Evolutionary conservation across 768 basidiomycete genomes (phyloP).

Genomic region (Pulveroboletus frians): DNA sequence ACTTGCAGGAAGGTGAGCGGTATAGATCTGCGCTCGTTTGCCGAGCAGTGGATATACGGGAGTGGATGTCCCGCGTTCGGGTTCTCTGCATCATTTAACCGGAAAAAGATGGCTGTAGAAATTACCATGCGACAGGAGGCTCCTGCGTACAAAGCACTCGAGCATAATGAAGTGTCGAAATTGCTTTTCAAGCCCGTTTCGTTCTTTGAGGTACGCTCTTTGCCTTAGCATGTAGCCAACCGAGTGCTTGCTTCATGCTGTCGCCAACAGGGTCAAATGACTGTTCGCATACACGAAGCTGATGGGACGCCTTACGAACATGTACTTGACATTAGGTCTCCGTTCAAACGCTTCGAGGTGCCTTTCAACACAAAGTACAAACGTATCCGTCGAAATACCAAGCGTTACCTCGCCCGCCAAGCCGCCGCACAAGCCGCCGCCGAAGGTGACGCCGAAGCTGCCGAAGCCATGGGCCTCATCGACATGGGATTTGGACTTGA

Average conservation of each 20-base stretch:
- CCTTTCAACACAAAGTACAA: constrained; percentile 99
- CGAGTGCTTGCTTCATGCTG: constrained; percentile 5
- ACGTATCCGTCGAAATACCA: constrained; percentile 91
- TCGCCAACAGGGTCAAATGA: constrained; percentile 80
- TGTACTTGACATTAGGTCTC: constrained; percentile 82
- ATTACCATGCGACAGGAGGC: constrained; percentile 89
- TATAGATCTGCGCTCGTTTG: constrained; percentile 83
- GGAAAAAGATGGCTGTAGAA: constrained; percentile 98
- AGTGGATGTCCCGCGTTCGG: constrained; percentile 92
- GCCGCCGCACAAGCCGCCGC: constrained; percentile 91
- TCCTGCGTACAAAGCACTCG: constrained; percentile 63
- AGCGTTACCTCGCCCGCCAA: constrained; percentile 90
- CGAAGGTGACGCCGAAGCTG: constrained; percentile 86
- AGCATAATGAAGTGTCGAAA: constrained; percentile 64
- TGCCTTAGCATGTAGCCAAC: neutral
- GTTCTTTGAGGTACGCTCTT: constrained; percentile 72
- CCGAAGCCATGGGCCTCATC: constrained; percentile 89
- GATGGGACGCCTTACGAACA: constrained; percentile 99
- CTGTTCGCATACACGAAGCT: constrained; percentile 97
- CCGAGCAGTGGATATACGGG: constrained; percentile 99
- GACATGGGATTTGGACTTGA: constrained; percentile 92
- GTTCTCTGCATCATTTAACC: constrained; percentile 87
- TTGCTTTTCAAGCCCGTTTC: constrained; percentile 75
- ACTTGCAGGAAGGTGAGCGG: constrained; percentile 93
- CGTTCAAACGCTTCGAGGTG: constrained; percentile 93